Evolutionary conservation across 179 eudicot genomes (phyloP), one percentile per base, ranked within the genome.

Genomic region (Corrigiola litoralis): DNA sequence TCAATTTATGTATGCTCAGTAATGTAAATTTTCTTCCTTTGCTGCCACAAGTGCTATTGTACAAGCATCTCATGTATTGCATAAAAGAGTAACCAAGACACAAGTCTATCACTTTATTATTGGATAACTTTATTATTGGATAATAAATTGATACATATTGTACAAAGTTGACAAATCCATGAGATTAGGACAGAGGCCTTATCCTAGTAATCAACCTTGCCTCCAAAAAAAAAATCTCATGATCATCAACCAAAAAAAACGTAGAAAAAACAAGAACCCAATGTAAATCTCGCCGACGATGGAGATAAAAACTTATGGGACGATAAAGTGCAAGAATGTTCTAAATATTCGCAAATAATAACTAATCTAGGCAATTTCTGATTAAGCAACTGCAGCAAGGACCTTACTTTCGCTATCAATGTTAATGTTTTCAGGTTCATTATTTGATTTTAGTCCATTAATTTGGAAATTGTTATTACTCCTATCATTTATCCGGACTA

Each of bases 371-470:
- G 14, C 9, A 3, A 18, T 16, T 18, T 2, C 20, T 33, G 16
- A 51, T 72, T 59, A 75, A 37, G 67, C 79, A 58, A 28, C 51
- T 37, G 67, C 79, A 51, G 66, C 32, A 20, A 75, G 75, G 16
- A 66, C 65, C 31, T 61, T 65, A 45, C 65, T 66, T 20, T 75
- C 74, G 0, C 53, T 51, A 8, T 60, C 74, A 34, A 75, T 63
- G 8, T 69, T 65, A 27, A 75, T 65, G 33, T 18, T 65, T 37
- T 54, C 61, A 4, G 71, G 74, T 31, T 58, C 65, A 52, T 50
- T 67, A 52, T 47, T 14, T 10, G 50, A 6, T 4, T 57, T 51
- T 16, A 67, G 29, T 17, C 60, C 72, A 24, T 36, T 70, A 17
- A 32, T 28, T 4, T 13, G 1, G 11, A 45, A 7, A 32, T 41